Base-by-base conservation (phyloP, 345 rosid species). In the Syzygium oleosum region DNA sequence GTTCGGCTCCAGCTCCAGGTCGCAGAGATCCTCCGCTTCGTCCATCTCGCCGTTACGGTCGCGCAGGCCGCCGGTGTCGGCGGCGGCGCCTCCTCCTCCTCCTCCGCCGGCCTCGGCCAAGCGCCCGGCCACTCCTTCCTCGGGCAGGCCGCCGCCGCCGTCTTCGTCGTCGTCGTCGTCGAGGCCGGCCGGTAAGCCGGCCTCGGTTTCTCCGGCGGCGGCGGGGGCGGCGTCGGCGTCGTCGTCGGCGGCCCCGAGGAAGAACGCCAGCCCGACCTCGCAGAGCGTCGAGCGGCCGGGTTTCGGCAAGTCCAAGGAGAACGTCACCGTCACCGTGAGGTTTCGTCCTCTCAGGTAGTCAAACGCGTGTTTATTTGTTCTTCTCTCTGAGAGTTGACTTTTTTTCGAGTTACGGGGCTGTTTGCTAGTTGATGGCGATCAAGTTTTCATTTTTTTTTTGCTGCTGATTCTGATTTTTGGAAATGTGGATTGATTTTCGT, bases 331-430 rank as follows among this genome's bases (percentile, higher is more conserved):
- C 17, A 98, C 99, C 4, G 99, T 96, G 85, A 97, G 99, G 65
- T 98, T 98, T 91, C 98, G 99, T 46, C 99, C 99, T 31, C 94
- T 98, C 85, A 96, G 98, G 99, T 98, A 63, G 87, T 56, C 84
- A 10, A 14, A 77, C 53, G 87, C 80, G 80, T 41, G 25, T 73
- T 34, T 73, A 73, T 34, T 68, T 73, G 46, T 34, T 73, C 80
- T 73, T 73, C 80, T 73, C 46, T 73, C 80, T 25, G 49, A 11
- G 46, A 34, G 80, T 34, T 68, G 80, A 34, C 80, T 68, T 63
- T 86, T 38, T 52, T 92, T 86, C 89, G 43, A 34, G 80, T 54
- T 34, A 34, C 46, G 23, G 27, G 85, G 17, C 27, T 87, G 17
- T 25, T 51, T 49, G 31, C 54, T 29, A 86, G 46, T 46, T 22